Evolutionary conservation across 2,329 filamentous ascomycete genomes (phyloP).

Genomic region (Lachnellula arida): DNA sequence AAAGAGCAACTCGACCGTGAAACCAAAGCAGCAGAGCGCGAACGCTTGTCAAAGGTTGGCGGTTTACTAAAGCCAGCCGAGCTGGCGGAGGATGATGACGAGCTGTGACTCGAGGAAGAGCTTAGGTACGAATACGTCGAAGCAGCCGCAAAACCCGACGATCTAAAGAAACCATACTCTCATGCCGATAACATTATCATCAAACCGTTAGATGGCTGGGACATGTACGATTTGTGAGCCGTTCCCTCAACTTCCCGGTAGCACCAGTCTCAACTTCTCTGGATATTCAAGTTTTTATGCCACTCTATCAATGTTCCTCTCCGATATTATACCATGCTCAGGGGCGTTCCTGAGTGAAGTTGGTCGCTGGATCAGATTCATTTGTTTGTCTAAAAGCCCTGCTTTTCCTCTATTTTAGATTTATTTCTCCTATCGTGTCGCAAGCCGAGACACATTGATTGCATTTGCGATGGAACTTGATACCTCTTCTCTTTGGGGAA

Average conservation of each 20-base stretch:
- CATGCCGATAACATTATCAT: slow-evolving; percentile 13
- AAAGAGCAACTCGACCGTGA: slow-evolving; percentile 88
- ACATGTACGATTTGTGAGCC: slow-evolving; percentile 55
- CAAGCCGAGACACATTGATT: slow-evolving; percentile 24
- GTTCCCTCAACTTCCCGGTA: not conserved
- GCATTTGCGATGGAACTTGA: slow-evolving; percentile 20
- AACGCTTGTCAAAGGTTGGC: slow-evolving; percentile 90
- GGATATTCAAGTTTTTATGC: slow-evolving; percentile 22
- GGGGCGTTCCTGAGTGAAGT: slow-evolving; percentile 21
- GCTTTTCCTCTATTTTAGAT: slow-evolving; percentile 26
- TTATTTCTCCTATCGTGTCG: slow-evolving; percentile 24
- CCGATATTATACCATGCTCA: slow-evolving; percentile 20
- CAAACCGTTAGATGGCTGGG: slow-evolving; percentile 56
- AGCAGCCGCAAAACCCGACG: slow-evolving; percentile 9
- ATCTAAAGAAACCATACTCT: slow-evolving; percentile 10
- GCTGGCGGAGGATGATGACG: slow-evolving; percentile 79
- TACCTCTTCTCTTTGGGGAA: slow-evolving; percentile 17
- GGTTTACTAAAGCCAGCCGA: slow-evolving; percentile 97
- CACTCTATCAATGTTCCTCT: slow-evolving; percentile 10
- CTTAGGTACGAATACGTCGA: slow-evolving; percentile 51
- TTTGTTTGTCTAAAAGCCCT: slow-evolving; percentile 26
- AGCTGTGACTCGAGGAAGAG: slow-evolving; percentile 78
- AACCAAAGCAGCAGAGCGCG: slow-evolving; percentile 81
- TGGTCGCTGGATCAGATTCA: slow-evolving; percentile 21
- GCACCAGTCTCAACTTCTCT: slow-evolving; percentile 14